Evolutionary conservation across 2,329 filamentous ascomycete genomes (phyloP), one percentile per base, ranked within the genome.

Genomic region (Clarireedia homoeocarpa): DNA sequence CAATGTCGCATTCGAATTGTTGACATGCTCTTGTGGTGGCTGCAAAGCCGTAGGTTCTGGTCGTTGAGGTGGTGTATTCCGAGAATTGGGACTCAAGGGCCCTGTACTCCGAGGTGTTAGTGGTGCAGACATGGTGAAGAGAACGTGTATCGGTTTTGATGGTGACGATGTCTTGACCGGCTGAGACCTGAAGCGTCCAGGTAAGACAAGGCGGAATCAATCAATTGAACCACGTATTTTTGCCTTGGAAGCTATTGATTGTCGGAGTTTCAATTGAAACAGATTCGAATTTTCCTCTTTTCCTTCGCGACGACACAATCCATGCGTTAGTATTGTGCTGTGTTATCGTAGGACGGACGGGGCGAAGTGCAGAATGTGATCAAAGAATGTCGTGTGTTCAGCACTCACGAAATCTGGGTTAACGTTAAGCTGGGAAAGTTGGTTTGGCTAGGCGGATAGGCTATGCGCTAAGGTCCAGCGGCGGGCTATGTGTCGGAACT

Each of bases 11-110:
- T 47, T 59, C 7, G 65, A 63, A 27, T 44, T 42, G 26, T 40
- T 55, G 5, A 34, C 45, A 47, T 60, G 46, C 5, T 49, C 57
- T 44, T 55, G 47, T 39, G 55, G 48, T 48, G 51, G 36, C 26
- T 67, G 66, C 23, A 67, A 26, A 20, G 63, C 60, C 30, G 66
- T 65, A 27, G 63, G 62, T 7, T 61, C 60, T 48, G 64, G 66
- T 45, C 66, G 47, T 20, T 49, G 55, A 27, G 48, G 54, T 42
- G 62, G 58, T 38, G 46, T 45, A 50, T 40, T 39, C 10, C 44
- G 52, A 36, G 50, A 30, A 53, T 34, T 62, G 30, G 63, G 58
- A 6, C 56, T 58, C 10, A 38, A 55, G 15, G 44, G 34, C 12
- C 40, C 48, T 17, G 51, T 51, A 36, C 57, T 40, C 58, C 59